Base-by-base conservation (phyloP, 306 rosid species). In the Quercus dentata region DNA sequence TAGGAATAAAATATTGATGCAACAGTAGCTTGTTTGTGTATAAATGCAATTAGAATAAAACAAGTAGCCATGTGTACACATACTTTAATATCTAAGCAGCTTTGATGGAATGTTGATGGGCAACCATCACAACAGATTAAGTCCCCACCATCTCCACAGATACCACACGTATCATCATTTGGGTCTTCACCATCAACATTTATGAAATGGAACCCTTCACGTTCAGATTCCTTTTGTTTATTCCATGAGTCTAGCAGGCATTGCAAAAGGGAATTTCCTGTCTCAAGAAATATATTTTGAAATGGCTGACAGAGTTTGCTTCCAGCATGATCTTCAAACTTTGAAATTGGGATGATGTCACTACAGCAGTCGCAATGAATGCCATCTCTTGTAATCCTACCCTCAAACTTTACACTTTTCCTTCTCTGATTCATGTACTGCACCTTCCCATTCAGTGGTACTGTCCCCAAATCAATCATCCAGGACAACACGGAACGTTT, bases 141-240 rank as follows among this genome's bases (percentile, higher is more conserved):
- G 82, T 93, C 88, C 75, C 99, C 99, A 46, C 99, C 99, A 82
- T 95, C 99, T 77, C 99, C 99, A 65, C 99, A 95, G 65, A 95
- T 87, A 57, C 97, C 97, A 71, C 99, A 95, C 20, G 99, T 87
- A 83, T 95, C 99, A 82, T 95, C 98, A 78, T 93, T 95, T 57
- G 99, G 98, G 82, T 95, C 99, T 83, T 90, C 92, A 67, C 93
- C 86, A 17, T 86, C 88, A 85, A 91, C 90, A 84, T 91, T 98
- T 80, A 93, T 80, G 5, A 78, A 79, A 84, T 85, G 91, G 80
- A 88, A 91, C 56, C 91, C 91, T 74, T 80, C 55, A 13, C 83
- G 82, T 69, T 83, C 96, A 71, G 90, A 87, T 87, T 92, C 89
- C 38, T 84, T 89, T 88, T 91, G 98, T 73, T 88, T 89, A 85